phyloP scores from a whole-genome alignment of 805 yeast genomes.

The Limtongia smithiae region DNA sequence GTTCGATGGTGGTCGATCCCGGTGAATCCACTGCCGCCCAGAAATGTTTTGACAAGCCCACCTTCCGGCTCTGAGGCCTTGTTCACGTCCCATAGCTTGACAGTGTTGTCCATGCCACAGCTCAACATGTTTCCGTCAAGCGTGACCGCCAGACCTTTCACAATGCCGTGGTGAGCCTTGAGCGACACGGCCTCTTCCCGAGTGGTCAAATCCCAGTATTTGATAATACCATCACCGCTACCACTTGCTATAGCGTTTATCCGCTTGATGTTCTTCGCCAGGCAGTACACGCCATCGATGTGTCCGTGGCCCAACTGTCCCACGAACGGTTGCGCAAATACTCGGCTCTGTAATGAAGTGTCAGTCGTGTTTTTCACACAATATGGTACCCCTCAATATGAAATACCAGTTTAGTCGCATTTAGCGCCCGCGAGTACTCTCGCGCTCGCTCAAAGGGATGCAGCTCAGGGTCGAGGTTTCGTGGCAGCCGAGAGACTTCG shows the following conservation, averaged over 20 bases:
- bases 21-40: slow-evolving; percentile 80
- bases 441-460: slow-evolving; percentile 98
- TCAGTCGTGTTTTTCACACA: too few species aligned
- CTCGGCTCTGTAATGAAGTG: slow-evolving; percentile 46
- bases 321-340: slow-evolving; percentile 96
- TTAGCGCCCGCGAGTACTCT: slow-evolving; percentile 90
- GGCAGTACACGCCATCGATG: slow-evolving; percentile 84
- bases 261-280: slow-evolving; percentile 71
- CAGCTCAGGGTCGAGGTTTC: slow-evolving; percentile 87
- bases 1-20: slow-evolving; percentile 81
- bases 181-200: slow-evolving; percentile 71
- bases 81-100: slow-evolving; percentile 81
- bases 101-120: slow-evolving; percentile 86
- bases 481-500: slow-evolving; percentile 79
- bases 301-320: slow-evolving; percentile 96
- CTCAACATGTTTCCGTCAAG: slow-evolving; percentile 63
- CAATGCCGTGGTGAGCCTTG: slow-evolving; percentile 87
- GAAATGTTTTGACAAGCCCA: slow-evolving; percentile 72
- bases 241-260: slow-evolving; percentile 83
- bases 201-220: slow-evolving; percentile 86
- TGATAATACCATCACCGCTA: slow-evolving; percentile 91
- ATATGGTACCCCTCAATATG: not conserved
- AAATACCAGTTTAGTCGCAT: slow-evolving; percentile 79
- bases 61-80: slow-evolving; percentile 32
- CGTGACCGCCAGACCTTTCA: slow-evolving; percentile 77